phyloP scores from a whole-genome alignment of 1,284 basidiomycete species.

The Apiotrichum laibachii region DNA sequence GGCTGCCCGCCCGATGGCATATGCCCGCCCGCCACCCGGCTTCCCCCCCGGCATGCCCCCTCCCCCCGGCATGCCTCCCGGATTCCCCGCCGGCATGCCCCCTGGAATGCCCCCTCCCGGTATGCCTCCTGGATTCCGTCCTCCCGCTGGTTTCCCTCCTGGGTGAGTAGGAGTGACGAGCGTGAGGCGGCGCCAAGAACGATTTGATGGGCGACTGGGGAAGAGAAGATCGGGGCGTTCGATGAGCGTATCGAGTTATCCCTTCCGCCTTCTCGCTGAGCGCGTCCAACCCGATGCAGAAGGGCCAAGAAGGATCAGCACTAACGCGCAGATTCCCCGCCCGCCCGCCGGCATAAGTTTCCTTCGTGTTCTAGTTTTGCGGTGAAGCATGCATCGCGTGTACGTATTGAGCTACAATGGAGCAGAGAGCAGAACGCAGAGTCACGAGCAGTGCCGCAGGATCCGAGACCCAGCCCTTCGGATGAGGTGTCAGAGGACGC shows the following conservation, averaged over 20 bases:
- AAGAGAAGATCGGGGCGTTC: not conserved
- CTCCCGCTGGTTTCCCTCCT: slow-evolving; percentile 64
- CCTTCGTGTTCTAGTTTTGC: slow-evolving; percentile 2
- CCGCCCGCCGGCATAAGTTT: slow-evolving; percentile 19
- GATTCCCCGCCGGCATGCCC: slow-evolving; percentile 31
- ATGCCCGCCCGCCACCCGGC: slow-evolving; percentile 57
- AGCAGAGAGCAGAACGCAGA: not conserved
- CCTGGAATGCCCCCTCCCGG: slow-evolving; percentile 29
- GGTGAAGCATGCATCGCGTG: slow-evolving; percentile 10
- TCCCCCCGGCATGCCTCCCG: slow-evolving; percentile 52
- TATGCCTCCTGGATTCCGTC: slow-evolving; percentile 73
- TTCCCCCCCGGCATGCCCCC: slow-evolving; percentile 66
- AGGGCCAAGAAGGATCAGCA: not conserved
- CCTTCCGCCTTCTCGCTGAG: too few relatives aligned
- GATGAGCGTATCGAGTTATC: too few relatives aligned
- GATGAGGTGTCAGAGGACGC: too few relatives aligned
- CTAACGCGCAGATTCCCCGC: slow-evolving; percentile 20
- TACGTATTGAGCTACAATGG: not conserved
- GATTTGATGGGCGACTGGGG: not conserved
- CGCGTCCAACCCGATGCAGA: too few relatives aligned
- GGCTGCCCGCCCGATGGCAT: slow-evolving; percentile 78
- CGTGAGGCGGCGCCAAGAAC: not conserved
- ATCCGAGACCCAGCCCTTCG: too few relatives aligned
- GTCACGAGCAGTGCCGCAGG: too few relatives aligned
- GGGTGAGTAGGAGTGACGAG: slow-evolving; percentile 60